Base-by-base conservation (phyloP, 2,329 filamentous ascomycete species). In the Diplodia intermedia region DNA sequence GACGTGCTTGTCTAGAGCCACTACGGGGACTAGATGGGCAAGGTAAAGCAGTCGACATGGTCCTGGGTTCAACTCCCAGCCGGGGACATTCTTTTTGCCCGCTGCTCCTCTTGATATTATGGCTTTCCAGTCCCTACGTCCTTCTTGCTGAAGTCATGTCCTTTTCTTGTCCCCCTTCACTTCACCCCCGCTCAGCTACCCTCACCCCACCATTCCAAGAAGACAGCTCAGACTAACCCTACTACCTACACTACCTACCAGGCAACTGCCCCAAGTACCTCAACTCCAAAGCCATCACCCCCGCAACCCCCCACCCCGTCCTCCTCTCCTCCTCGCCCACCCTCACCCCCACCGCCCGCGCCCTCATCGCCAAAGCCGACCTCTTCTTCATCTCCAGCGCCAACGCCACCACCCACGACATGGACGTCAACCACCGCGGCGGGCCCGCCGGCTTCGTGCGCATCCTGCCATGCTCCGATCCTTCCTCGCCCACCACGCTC, bases 241-340 rank as follows among this genome's bases (percentile, higher is more conserved):
- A 7, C 18, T n/a, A n/a, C 0, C 23, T 26, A 26, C 23, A 2
- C 2, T 2, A 2, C 23, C 23, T 12, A 31, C 14, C 53, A 80
- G 89, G 91, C 0, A 96, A 95, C 73, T 96, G 92, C 73, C 92
- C 93, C 1, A 97, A 97, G 78, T 97, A 97, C 73, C 76, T 97
- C 40, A 95, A 94, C 77, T 88, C 87, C 73, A 93, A 91, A 75
- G 80, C 82, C 1, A 87, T 96, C 49, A 75, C 79, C 2, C 83
- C 85, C 5, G 84, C 86, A 54, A 69, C 82, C 0, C 85, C 90
- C 2, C 75, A 82, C 15, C 86, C 91, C 11, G 78, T 78, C 56
- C 76, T 89, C 1, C 69, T 86, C 1, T 85, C 84, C 0, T 76
- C 82, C 29, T 80, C 79, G 2, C 71, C 83, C 3, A 78, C 80